Conservation (phyloP, 192 early-diverging fungal species). For the Coemansia sp. region DNA sequence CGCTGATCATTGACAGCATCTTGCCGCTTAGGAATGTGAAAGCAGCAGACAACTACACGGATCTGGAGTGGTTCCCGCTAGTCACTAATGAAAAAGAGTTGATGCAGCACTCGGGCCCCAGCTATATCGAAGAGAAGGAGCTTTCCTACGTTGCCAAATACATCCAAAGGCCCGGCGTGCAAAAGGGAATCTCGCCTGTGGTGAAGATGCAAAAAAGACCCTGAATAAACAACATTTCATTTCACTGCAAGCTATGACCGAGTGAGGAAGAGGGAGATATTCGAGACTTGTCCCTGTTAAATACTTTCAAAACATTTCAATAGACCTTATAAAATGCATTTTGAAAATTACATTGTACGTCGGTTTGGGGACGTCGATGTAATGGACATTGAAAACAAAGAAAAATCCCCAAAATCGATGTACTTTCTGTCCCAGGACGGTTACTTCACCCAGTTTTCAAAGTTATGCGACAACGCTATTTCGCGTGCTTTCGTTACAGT, state of each 20-base stretch:
- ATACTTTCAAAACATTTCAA: too few relatives aligned
- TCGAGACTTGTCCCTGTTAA: neutral
- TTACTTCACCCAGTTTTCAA: too few relatives aligned
- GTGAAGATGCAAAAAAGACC: slow-evolving; percentile 10
- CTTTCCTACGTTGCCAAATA: slow-evolving; percentile 38
- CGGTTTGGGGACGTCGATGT: too few relatives aligned
- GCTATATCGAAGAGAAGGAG: slow-evolving; percentile 43
- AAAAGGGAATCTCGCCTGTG: slow-evolving; percentile 18
- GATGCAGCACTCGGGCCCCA: slow-evolving; percentile 34
- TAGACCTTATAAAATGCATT: too few relatives aligned
- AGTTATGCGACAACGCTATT: too few relatives aligned
- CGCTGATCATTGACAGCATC: slow-evolving; percentile 31
- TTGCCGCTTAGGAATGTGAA: slow-evolving; percentile 39
- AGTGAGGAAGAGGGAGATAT: neutral
- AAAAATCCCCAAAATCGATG: too few relatives aligned
- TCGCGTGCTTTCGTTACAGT: too few relatives aligned
- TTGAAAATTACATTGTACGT: too few relatives aligned
- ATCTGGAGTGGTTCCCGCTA: slow-evolving; percentile 52
- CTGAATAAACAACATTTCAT: neutral
- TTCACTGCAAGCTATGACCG: neutral
- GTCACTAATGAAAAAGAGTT: slow-evolving; percentile 31
- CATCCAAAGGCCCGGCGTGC: slow-evolving; percentile 26
- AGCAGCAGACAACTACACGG: slow-evolving; percentile 42
- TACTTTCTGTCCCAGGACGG: too few relatives aligned
- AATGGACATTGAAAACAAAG: too few relatives aligned